Base-by-base conservation (phyloP, 352 stramenopile species). In the Phytophthora tubulina region DNA sequence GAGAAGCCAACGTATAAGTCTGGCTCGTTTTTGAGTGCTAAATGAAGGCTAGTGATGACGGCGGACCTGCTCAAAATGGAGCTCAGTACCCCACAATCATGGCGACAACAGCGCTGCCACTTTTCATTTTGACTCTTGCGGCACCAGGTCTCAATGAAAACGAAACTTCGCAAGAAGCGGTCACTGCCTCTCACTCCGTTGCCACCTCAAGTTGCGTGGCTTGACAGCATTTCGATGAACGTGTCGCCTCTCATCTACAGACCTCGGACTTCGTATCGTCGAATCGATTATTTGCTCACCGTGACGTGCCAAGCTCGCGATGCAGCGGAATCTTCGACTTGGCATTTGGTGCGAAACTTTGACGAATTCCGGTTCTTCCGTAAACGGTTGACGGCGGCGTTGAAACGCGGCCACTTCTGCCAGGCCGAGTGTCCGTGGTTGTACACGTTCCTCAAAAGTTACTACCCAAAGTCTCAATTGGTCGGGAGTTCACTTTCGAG, bases 341-440 rank as follows among this genome's bases (percentile, higher is more conserved):
- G 68, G 76, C 79, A 78, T 50, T 73, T 78, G 38, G 56, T 73
- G 33, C 76, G 75, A 49, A 74, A 57, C 54, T 88, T 82, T 42
- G 78, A 90, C 17, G 81, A 86, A 32, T 88, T 82, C 33, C 75
- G 73, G 13, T 71, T 67, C 41, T 75, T 81, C 57, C 74, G 82
- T 35, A 76, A 85, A 38, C 63, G 74, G 14, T 41, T 88, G 51
- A 45, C 83, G 14, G 11, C 48, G 1, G 46, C 51, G 15, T 61
- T 89, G 61, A 44, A 57, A 38, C 73, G 65, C 5, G 79, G 79
- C 21, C 81, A 87, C 56, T 86, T 86, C 58, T 87, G 79, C 45
- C 50, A 79, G 35, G 81, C 79, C 4, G 81, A 84, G 59, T 89
- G 79, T 54, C 79, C 79, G 63, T 85, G 72, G 74, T 52, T 89